Evolutionary conservation across 2,329 filamentous ascomycete species (phyloP), one percentile per base, ranked within the genome.

Genomic region (Sordariomycetes sp.): DNA sequence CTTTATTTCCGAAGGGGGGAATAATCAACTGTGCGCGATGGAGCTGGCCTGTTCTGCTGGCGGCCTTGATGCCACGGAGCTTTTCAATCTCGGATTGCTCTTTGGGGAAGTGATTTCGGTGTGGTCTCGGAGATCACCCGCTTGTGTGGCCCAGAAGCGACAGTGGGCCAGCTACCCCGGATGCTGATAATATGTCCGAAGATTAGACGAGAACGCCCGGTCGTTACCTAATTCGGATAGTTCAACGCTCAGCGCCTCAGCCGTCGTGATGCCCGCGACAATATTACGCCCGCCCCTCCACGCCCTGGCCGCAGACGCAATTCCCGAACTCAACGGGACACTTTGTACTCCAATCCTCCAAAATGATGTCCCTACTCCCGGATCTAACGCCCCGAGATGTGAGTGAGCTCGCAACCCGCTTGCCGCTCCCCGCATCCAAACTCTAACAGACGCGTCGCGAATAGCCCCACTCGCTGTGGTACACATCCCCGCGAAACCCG

Each of bases 381-480:
- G 82, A 84, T 61, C 79, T 90, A 60, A 81, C 83, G 20, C 87
- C 87, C 55, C 83, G 84, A 72, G 86, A 90, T 66, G 87, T 89
- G 77, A 69, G 80, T 22, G 20, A 48, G 16, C 11, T 12, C 55
- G 10, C 4, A 12, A 16, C 34, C 20, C 35, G 10, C 14, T 12
- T 20, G 7, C 28, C 51, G 16, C 1, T 24, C 35, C 32, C 11
- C 32, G 7, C n/a, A 20, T 1, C 37, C 35, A 24, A 34, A 20
- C 37, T n/a, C 20, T 25, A 25, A 54, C 58, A 59, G n/a, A 59
- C 58, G 37, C 25, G 18, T 16, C n/a, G 43, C 64, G 12, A 14
- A 46, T 51, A 90, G 87, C 85, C 86, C 40, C 85, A 90, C 69
- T 80, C 83, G 57, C 79, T 90, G 60, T 90, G 87, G 87, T 89